These are phyloP conservation scores for Limnanthes douglasii DNA, from an alignment of 345 rosid species.

Conservation along the genomic window DNA sequence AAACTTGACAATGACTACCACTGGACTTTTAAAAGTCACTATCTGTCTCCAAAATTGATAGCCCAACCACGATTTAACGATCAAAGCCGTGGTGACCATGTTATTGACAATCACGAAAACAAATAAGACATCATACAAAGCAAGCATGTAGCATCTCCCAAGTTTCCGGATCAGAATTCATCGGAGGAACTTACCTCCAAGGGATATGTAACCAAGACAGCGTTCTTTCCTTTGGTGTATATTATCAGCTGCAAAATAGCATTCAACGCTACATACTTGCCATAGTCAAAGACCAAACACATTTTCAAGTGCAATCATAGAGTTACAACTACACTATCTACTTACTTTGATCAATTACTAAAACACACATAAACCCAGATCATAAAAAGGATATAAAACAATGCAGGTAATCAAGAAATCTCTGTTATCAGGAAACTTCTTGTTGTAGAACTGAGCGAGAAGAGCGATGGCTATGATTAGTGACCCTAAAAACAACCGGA, in stretches of 20 bases:
- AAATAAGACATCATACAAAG: too few relatives aligned
- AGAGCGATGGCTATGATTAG: conserved; percentile 56
- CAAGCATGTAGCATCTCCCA: too few relatives aligned
- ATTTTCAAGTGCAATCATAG: neutral
- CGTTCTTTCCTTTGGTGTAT: conserved; percentile 68
- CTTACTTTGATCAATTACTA: too few relatives aligned
- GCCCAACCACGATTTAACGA: too few relatives aligned
- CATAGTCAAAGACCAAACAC: conserved; percentile 42
- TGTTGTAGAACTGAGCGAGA: conserved; percentile 89
- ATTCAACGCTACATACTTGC: conserved; percentile 78
- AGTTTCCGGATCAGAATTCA: too few relatives aligned
- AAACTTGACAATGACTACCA: too few relatives aligned
- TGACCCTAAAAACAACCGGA: conserved; percentile 41
- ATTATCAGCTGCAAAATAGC: conserved; percentile 65
- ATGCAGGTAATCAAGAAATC: conserved; percentile 50
- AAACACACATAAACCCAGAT: neutral
- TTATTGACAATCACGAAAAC: too few relatives aligned
- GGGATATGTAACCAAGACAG: conserved; percentile 67
- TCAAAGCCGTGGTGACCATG: too few relatives aligned
- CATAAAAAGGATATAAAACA: conserved; percentile 39
- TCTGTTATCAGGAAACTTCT: conserved; percentile 73
- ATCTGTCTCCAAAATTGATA: too few relatives aligned
- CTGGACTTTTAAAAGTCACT: too few relatives aligned
- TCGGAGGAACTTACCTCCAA: conserved; percentile 41
- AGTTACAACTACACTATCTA: too few relatives aligned